Evolutionary conservation across 768 basidiomycete species (phyloP).

Genomic region (Hericium alpestre): DNA sequence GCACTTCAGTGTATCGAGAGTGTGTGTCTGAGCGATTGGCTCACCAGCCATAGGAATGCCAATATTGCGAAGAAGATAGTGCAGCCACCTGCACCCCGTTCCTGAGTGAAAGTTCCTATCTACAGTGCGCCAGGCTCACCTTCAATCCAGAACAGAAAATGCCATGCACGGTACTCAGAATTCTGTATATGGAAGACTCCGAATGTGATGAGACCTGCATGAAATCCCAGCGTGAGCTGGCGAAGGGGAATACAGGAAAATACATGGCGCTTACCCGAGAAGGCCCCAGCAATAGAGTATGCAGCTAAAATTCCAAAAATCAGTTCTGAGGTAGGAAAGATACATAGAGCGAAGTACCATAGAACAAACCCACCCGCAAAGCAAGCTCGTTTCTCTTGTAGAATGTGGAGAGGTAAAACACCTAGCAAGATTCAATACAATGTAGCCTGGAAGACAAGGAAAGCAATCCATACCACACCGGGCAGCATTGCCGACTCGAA

Average conservation of each 20-base stretch:
- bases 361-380: background rate
- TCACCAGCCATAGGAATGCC: background rate
- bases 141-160: background rate
- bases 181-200: background rate
- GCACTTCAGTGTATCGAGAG: background rate
- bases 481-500: background rate
- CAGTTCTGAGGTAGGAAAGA: no score
- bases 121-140: background rate
- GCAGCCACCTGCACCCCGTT: background rate
- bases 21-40: background rate
- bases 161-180: background rate
- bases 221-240: background rate
- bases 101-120: background rate
- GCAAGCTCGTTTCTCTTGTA: background rate
- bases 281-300: background rate
- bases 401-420: background rate
- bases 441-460: background rate
- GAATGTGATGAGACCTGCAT: background rate
- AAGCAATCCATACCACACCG: background rate
- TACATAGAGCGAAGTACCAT: background rate
- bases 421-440: background rate
- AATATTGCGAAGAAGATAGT: background rate
- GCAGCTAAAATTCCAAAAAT: background rate
- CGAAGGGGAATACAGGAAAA: background rate
- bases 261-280: background rate